Evolutionary conservation across 2,329 filamentous ascomycete genomes (phyloP).

Genomic region (Microcyclosporella mali): DNA sequence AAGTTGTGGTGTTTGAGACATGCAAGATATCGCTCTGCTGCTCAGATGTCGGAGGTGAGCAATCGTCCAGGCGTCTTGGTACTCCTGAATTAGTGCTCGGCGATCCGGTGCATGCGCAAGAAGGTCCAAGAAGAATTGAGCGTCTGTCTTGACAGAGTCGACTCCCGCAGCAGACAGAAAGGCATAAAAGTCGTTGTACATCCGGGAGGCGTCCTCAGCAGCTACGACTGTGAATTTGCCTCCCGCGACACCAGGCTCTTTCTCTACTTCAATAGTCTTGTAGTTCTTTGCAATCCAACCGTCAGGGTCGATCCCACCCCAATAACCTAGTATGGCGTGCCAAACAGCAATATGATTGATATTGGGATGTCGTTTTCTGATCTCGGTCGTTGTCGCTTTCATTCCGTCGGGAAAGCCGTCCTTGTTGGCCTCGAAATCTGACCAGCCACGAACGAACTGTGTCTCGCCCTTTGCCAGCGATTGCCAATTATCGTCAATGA

Average conservation of each 20-base stretch:
- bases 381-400: slow-evolving; percentile 60
- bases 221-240: slow-evolving; percentile 68
- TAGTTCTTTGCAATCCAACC: slow-evolving; percentile 72
- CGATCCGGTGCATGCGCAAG: slow-evolving; percentile 63
- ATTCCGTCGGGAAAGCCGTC: slow-evolving; percentile 74
- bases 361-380: slow-evolving; percentile 60
- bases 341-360: slow-evolving; percentile 86
- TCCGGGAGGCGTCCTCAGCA: slow-evolving; percentile 63
- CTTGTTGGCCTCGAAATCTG: slow-evolving; percentile 77
- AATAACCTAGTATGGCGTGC: slow-evolving; percentile 85
- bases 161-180: slow-evolving; percentile 71
- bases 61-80: slow-evolving; percentile 81
- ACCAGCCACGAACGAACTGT: slow-evolving; percentile 57
- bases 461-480: slow-evolving; percentile 55
- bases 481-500: slow-evolving; percentile 98
- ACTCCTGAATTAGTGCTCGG: slow-evolving; percentile 64
- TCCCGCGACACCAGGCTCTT: slow-evolving; percentile 52
- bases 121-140: slow-evolving; percentile 81
- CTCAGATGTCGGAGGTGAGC: slow-evolving; percentile 72
- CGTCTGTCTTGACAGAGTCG: slow-evolving; percentile 87
- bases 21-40: slow-evolving; percentile 79
- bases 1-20: slow-evolving; percentile 83
- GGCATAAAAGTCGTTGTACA: slow-evolving; percentile 87
- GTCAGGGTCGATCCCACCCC: slow-evolving; percentile 75
- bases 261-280: slow-evolving; percentile 59